phyloP scores from a whole-genome alignment of 148 eudicot genomes.

The Camellia lanceoleosa region DNA sequence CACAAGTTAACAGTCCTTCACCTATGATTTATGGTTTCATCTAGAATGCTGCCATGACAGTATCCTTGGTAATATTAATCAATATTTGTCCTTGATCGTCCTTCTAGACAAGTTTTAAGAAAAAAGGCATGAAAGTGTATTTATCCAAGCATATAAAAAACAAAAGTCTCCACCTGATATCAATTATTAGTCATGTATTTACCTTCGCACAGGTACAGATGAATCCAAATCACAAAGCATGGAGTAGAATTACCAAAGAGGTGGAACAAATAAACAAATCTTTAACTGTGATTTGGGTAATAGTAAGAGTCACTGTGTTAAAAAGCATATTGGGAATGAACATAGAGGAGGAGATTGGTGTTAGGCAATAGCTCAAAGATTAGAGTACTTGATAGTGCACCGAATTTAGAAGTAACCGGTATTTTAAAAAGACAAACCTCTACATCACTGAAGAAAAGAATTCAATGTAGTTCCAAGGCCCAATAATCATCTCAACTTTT shows the following conservation, averaged over 20 bases:
- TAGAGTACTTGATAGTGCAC: neutral
- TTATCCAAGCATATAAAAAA: neutral
- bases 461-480: neutral
- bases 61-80: neutral
- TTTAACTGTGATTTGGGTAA: neutral
- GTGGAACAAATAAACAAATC: neutral
- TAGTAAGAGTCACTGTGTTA: neutral
- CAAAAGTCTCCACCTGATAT: neutral
- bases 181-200: neutral
- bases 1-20: neutral
- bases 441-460: neutral
- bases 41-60: neutral
- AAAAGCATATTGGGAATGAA: neutral
- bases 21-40: neutral
- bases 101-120: neutral
- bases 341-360: neutral
- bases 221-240: conserved; percentile 4
- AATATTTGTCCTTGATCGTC: neutral
- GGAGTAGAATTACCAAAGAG: neutral
- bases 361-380: neutral
- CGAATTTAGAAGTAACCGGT: neutral
- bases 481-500: neutral
- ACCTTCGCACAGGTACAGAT: neutral
- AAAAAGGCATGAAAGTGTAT: neutral
- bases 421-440: neutral